Evolutionary conservation across 179 eudicot genomes (phyloP).

Genomic region (Sideroxylon spinosum): DNA sequence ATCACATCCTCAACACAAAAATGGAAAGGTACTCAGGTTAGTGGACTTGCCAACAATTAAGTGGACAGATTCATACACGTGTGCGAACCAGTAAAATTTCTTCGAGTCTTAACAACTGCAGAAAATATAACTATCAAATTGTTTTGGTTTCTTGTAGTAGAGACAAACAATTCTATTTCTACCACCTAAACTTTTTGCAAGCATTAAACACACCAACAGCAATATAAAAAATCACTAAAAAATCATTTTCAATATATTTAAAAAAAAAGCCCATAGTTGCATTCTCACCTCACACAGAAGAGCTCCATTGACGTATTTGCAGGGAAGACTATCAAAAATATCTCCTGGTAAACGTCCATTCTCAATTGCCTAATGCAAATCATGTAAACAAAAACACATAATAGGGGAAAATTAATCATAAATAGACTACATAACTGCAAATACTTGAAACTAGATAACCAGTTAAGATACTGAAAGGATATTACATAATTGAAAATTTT

Average conservation of each 20-base stretch:
- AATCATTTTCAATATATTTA: neutral
- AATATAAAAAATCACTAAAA: neutral
- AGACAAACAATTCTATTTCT: neutral
- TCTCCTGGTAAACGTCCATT: conserved; percentile 20
- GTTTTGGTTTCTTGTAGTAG: neutral
- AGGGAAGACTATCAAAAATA: conserved; percentile 20
- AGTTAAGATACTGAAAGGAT: neutral
- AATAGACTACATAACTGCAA: neutral
- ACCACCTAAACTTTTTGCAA: neutral
- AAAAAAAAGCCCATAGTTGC: neutral
- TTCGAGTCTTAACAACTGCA: neutral
- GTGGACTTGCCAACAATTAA: neutral
- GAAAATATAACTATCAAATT: neutral
- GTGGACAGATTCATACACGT: neutral
- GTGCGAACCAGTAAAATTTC: neutral
- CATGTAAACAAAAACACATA: neutral
- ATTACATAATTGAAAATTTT: neutral
- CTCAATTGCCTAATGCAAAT: conserved; percentile 17
- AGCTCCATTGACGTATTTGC: conserved; percentile 21
- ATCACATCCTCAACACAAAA: conserved; percentile 2
- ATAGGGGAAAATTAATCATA: neutral
- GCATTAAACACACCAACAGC: neutral
- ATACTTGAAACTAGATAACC: neutral
- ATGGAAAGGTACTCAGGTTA: neutral
- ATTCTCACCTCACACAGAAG: conserved; percentile 18